phyloP scores from a whole-genome alignment of 2,329 filamentous ascomycete species.

The Ophiocordyceps australis region DNA sequence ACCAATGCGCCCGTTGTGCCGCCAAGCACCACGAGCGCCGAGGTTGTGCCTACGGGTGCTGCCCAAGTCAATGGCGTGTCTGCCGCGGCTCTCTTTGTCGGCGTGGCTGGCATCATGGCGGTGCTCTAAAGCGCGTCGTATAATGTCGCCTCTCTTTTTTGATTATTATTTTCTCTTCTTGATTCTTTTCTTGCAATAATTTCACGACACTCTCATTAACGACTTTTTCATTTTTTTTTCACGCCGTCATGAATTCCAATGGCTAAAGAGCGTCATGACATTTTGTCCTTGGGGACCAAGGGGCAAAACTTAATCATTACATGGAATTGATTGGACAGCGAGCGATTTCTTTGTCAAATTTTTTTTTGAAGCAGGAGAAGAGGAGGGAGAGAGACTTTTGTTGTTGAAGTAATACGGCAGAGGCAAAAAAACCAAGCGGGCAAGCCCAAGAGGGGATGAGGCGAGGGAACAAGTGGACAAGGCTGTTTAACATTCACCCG shows the following conservation, averaged over 20 bases:
- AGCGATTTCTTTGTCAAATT: not conserved
- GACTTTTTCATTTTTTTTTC: not conserved
- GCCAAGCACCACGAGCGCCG: slow-evolving; percentile 6
- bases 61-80: slow-evolving; percentile 12
- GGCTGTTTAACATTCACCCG: no score
- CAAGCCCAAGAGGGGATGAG: no score
- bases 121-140: slow-evolving; percentile 1
- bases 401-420: not conserved
- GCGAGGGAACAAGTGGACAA: no score
- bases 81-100: slow-evolving; percentile 11
- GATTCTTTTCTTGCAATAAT: no score
- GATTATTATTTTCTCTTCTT: not conserved
- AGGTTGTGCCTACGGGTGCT: slow-evolving; percentile 9
- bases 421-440: no score
- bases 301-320: not conserved
- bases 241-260: slow-evolving; percentile 1
- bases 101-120: slow-evolving; percentile 3
- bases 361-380: not conserved
- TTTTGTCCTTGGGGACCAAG: no score
- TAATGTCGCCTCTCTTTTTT: not conserved
- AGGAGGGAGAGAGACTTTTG: not conserved
- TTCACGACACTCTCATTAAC: not conserved
- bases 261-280: no score
- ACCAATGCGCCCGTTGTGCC: slow-evolving; percentile 5
- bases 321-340: not conserved